A percentile compares a stretch with the other conserved stretches of the same genome.
These are phyloP conservation scores for Agaricus sinodeliciosus DNA, from an alignment of 768 basidiomycete genomes.

Conservation along the genomic window DNA sequence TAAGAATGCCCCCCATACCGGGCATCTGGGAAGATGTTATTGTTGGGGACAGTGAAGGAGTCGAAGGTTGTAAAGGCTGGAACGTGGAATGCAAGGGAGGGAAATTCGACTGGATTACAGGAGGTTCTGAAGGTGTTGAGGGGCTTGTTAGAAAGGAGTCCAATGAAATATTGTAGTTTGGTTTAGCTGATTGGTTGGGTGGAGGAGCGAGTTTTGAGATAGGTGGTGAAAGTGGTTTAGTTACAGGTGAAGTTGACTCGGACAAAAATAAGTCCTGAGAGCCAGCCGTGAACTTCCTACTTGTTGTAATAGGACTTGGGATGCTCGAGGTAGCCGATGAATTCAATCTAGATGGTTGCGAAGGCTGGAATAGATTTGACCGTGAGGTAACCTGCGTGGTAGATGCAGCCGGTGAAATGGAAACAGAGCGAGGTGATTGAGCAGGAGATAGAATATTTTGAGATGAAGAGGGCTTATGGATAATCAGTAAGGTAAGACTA, in stretches of 20 bases:
- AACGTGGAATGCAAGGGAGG: not conserved
- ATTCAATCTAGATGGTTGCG: slow-evolving; percentile 33
- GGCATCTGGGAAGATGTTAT: slow-evolving; percentile 14
- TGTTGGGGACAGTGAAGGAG: slow-evolving; percentile 14
- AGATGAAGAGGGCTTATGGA: slow-evolving; percentile 3
- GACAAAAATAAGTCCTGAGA: slow-evolving; percentile 5
- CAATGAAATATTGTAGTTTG: slow-evolving; percentile 25
- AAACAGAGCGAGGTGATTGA: slow-evolving; percentile 6
- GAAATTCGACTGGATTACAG: slow-evolving; percentile 9
- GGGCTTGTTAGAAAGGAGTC: slow-evolving; percentile 11
- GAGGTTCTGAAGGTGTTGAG: slow-evolving; percentile 10
- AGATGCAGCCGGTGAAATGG: slow-evolving; percentile 16
- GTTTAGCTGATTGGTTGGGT: slow-evolving; percentile 14
- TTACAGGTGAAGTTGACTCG: not conserved
- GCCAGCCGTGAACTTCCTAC: not conserved
- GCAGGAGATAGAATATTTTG: slow-evolving; percentile 10
- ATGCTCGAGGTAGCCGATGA: slow-evolving; percentile 24
- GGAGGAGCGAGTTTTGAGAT: slow-evolving; percentile 14
- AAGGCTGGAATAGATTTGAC: slow-evolving; percentile 25
- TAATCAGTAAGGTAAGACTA: slow-evolving; percentile 5
- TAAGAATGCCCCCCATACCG: slow-evolving; percentile 41
- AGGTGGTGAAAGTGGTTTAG: slow-evolving; percentile 8
- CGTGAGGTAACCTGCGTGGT: slow-evolving; percentile 11
- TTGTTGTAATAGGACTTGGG: slow-evolving; percentile 15
- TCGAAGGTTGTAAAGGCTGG: slow-evolving; percentile 15